phyloP scores from a whole-genome alignment of 257 asterid genomes.

The Haberlea rhodopensis region DNA sequence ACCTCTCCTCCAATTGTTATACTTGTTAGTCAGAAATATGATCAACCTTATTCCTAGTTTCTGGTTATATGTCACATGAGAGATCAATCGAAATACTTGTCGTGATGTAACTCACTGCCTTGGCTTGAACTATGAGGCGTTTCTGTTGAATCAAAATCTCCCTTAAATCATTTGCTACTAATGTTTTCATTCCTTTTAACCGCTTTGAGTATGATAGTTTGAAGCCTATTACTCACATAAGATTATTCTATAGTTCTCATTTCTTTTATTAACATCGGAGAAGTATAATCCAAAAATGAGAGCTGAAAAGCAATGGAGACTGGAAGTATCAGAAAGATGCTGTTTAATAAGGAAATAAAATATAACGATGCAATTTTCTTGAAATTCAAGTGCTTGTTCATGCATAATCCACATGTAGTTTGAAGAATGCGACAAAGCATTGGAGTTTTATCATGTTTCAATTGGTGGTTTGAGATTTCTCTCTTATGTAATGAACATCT shows the following conservation, averaged over 20 bases:
- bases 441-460: not conserved
- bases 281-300: slow-evolving; percentile 8
- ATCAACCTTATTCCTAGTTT: too few relatives aligned
- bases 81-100: not conserved
- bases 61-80: slow-evolving; percentile 1
- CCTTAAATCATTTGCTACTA: not conserved
- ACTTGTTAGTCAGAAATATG: too few relatives aligned
- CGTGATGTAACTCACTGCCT: not conserved
- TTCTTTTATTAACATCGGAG: not conserved
- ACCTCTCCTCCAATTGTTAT: too few relatives aligned
- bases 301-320: slow-evolving; percentile 5
- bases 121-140: slow-evolving; percentile 1
- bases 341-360: not conserved
- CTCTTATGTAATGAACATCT: not conserved
- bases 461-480: not conserved
- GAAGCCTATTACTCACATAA: not conserved
- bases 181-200: slow-evolving; percentile 6
- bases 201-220: not conserved
- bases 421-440: not conserved
- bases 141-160: slow-evolving; percentile 3
- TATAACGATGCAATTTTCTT: not conserved
- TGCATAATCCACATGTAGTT: not conserved
- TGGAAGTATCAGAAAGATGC: slow-evolving; percentile 6
- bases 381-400: not conserved
- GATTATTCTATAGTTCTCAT: slow-evolving; percentile 6